Conservation (phyloP, 106 monocot genomes). For the Narthecium ossifragum region DNA sequence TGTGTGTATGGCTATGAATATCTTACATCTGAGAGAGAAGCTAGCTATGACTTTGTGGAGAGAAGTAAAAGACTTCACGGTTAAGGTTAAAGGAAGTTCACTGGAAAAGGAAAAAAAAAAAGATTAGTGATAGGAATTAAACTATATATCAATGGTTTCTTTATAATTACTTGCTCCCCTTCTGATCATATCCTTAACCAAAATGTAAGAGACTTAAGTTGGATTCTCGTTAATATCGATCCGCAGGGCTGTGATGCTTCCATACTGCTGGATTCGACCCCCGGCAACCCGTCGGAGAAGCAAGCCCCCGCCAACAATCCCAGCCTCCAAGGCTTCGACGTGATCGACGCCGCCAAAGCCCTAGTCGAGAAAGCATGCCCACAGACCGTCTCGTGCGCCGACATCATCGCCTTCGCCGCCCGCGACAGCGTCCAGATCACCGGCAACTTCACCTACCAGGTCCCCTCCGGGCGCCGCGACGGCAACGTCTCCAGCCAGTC, state of each 20-base stretch:
- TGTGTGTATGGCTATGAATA: no score
- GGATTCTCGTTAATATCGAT: no score
- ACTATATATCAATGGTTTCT: no score
- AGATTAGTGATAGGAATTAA: no score
- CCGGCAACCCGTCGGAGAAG: constrained; percentile 11
- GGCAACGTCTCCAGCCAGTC: constrained; percentile 11
- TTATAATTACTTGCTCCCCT: no score
- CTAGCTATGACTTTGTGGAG: no score
- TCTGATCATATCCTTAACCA: no score
- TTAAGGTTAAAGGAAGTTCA: no score
- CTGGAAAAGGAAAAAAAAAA: no score
- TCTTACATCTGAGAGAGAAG: no score
- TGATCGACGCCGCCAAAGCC: constrained; percentile 22
- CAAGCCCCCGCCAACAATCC: constrained; percentile 6
- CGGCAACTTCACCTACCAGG: constrained; percentile 13
- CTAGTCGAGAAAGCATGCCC: constrained; percentile 16
- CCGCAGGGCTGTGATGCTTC: constrained; percentile 24
- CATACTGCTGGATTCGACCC: constrained; percentile 4
- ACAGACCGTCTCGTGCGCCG: constrained; percentile 32
- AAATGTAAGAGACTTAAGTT: no score
- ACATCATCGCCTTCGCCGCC: constrained; percentile 44
- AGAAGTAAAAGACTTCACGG: no score
- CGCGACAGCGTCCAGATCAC: constrained; percentile 20
- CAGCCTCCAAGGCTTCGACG: constrained; percentile 19
- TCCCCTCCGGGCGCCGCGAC: constrained; percentile 43